Percentiles rank a stretch among this genome's conserved stretches.
Conservation (phyloP, 1,284 basidiomycete species). For the Athelia sp. region DNA sequence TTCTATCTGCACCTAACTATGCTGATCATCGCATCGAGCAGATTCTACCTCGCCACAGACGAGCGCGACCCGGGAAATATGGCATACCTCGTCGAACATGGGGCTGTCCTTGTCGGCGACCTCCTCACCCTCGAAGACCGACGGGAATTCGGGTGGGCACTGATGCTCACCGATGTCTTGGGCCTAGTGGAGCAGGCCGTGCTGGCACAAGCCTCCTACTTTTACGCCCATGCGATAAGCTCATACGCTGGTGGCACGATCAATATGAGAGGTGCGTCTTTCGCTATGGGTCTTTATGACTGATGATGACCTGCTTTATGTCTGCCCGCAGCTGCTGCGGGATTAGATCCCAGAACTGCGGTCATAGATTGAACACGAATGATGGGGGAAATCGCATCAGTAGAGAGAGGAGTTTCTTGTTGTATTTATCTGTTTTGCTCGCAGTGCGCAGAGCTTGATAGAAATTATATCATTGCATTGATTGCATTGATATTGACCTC, state of each 20-base stretch:
- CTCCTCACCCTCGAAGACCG: slow-evolving; percentile 31
- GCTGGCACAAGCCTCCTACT: slow-evolving; percentile 28
- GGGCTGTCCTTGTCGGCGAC: slow-evolving; percentile 31
- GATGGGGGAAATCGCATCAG: no score
- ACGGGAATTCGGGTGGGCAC: slow-evolving; percentile 29
- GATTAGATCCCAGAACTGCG: slow-evolving; percentile 15
- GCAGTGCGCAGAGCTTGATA: no score
- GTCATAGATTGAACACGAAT: no score
- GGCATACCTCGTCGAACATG: slow-evolving; percentile 24
- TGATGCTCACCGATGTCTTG: slow-evolving; percentile 33
- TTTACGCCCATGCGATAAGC: slow-evolving; percentile 35
- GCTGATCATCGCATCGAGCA: slow-evolving; percentile 9
- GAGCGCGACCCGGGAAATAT: slow-evolving; percentile 28
- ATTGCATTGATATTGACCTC: no score
- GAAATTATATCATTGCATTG: no score
- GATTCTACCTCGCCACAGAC: slow-evolving; percentile 41
- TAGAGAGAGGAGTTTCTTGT: no score
- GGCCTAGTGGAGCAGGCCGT: slow-evolving; percentile 36
- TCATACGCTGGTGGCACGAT: slow-evolving; percentile 33
- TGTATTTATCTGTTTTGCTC: no score
- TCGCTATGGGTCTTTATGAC: no score
- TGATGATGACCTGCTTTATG: no score
- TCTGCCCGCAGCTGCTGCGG: no score
- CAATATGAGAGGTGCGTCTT: slow-evolving; percentile 31
- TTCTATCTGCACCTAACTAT: background rate